Conservation (phyloP, 345 rosid genomes). For the Anacardium occidentale region DNA sequence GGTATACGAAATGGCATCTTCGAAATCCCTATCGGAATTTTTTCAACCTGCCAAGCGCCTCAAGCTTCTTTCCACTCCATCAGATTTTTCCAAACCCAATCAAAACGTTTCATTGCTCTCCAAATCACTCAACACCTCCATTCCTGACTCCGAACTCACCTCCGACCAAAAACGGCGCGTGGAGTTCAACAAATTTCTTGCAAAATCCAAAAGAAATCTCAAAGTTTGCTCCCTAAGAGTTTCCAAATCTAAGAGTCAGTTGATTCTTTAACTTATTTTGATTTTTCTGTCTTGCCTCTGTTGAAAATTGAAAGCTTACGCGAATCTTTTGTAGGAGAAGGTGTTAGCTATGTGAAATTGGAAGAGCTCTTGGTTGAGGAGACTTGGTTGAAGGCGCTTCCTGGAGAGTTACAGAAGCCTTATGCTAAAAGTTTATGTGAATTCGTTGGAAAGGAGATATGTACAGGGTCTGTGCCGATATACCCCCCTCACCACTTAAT, state of each 20-base stretch:
- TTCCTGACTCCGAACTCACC: slow-evolving; percentile 40
- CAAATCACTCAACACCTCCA: slow-evolving; percentile 18
- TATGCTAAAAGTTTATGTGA: slow-evolving; percentile 57
- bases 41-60: slow-evolving; percentile 77
- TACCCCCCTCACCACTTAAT: slow-evolving; percentile 81
- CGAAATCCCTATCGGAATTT: slow-evolving; percentile 61
- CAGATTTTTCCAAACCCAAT: slow-evolving; percentile 25
- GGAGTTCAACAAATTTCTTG: slow-evolving; percentile 58
- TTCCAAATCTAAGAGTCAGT: slow-evolving; percentile 50
- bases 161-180: slow-evolving; percentile 51
- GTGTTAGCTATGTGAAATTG: slow-evolving; percentile 51
- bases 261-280: neutral
- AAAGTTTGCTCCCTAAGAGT: slow-evolving; percentile 58
- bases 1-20: slow-evolving; percentile 40
- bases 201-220: slow-evolving; percentile 69
- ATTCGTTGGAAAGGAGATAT: slow-evolving; percentile 60
- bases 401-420: slow-evolving; percentile 65
- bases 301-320: neutral
- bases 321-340: slow-evolving; percentile 32
- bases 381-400: slow-evolving; percentile 71
- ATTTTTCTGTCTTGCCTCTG: slow-evolving; percentile 1
- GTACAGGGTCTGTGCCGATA: slow-evolving; percentile 30
- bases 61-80: slow-evolving; percentile 40
- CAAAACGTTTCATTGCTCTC: neutral
- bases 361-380: slow-evolving; percentile 83